Conservation (phyloP, 768 basidiomycete species). For the Termitomyces sp. region DNA sequence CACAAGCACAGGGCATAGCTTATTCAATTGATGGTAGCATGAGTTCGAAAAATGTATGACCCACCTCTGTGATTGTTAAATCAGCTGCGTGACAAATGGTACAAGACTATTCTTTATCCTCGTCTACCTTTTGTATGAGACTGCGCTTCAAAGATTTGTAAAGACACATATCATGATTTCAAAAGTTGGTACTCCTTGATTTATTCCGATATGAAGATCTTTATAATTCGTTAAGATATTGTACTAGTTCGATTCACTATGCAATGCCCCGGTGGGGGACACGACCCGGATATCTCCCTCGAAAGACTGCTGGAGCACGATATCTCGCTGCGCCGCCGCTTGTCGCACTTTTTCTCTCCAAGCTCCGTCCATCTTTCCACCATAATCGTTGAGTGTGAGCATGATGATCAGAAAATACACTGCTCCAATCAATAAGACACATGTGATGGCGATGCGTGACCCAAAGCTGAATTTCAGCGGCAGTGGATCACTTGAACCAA, state of each 20-base stretch:
- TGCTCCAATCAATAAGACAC: slow-evolving; percentile 47
- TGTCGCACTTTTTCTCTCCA: slow-evolving; percentile 2
- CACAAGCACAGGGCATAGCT: no score
- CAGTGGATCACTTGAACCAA: neutral
- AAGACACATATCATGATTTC: no score
- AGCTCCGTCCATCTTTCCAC: slow-evolving; percentile 16
- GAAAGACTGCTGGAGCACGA: neutral
- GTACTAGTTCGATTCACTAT: neutral
- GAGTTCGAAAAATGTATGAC: no score
- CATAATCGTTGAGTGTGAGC: slow-evolving; percentile 53
- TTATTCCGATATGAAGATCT: no score
- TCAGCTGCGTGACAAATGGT: no score
- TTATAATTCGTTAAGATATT: no score
- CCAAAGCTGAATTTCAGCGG: slow-evolving; percentile 37
- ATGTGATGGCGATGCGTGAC: slow-evolving; percentile 49
- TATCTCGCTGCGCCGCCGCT: neutral
- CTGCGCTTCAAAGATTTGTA: no score
- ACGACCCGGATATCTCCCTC: neutral
- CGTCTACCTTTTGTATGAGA: no score
- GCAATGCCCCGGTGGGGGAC: neutral
- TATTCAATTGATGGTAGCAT: no score
- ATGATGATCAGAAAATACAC: slow-evolving; percentile 56
- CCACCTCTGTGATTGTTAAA: no score
- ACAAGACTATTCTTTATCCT: no score
- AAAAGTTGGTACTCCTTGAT: no score